Evolutionary conservation across 768 basidiomycete species (phyloP).

Genomic region (Rhizopogon vinicolor): DNA sequence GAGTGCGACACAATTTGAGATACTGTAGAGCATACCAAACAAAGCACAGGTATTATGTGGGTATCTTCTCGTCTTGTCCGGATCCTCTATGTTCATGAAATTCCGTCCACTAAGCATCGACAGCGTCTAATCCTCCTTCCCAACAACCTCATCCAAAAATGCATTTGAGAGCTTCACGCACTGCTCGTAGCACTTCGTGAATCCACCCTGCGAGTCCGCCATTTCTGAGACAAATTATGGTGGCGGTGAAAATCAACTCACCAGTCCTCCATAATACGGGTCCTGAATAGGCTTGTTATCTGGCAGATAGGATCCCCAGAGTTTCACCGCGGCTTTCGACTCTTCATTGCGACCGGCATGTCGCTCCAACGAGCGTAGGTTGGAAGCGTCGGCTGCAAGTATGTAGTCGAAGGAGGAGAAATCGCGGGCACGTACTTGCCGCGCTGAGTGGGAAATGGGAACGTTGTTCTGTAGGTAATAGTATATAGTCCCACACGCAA

Average conservation of each 20-base stretch:
- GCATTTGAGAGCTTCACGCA: conserved; percentile 72
- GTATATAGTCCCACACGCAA: not conserved
- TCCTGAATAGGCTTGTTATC: conserved; percentile 72
- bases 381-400: conserved; percentile 77
- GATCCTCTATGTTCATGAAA: not conserved
- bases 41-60: not conserved
- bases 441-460: conserved; percentile 64
- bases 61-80: not conserved
- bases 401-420: conserved; percentile 79
- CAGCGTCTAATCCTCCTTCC: conserved; percentile 17
- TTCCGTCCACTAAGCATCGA: not conserved
- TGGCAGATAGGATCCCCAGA: conserved; percentile 74
- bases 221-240: not conserved
- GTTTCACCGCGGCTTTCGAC: conserved; percentile 54
- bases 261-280: conserved; percentile 77
- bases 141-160: conserved; percentile 65
- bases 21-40: not conserved
- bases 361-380: conserved; percentile 53
- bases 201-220: conserved; percentile 50
- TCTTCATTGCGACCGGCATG: conserved; percentile 12
- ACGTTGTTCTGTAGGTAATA: conserved; percentile 53
- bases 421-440: conserved; percentile 62
- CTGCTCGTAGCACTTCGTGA: conserved; percentile 75
- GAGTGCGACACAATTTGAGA: not conserved
- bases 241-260: conserved; percentile 29